Evolutionary conservation across 352 stramenopile genomes (phyloP).

Genomic region (Poterioochromonas sp.): DNA sequence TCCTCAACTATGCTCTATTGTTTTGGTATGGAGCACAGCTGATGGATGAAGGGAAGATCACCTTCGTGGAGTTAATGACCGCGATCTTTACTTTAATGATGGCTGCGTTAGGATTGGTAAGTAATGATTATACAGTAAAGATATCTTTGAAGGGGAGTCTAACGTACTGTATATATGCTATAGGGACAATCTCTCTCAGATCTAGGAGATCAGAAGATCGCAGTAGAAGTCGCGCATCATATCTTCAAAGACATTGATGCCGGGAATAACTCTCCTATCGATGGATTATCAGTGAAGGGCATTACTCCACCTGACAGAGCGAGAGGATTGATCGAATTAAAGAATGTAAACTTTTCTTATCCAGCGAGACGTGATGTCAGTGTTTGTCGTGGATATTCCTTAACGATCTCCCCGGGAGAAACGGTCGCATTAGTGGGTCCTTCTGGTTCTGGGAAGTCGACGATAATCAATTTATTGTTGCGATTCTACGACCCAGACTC

Average conservation of each 20-base stretch:
- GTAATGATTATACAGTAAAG: neutral
- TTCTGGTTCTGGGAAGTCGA: neutral
- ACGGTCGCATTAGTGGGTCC: neutral
- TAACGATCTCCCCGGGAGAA: neutral
- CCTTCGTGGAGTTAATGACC: neutral
- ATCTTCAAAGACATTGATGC: neutral
- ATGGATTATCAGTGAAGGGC: conserved; percentile 1
- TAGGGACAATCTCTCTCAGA: neutral
- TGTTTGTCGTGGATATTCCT: neutral
- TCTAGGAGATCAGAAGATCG: conserved; percentile 4
- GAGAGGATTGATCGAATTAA: conserved; percentile 42
- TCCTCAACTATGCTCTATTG: conserved; percentile 1
- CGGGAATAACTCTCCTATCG: neutral
- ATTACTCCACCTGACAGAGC: neutral
- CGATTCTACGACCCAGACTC: conserved; percentile 79
- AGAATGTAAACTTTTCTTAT: conserved; percentile 38
- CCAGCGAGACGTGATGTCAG: conserved; percentile 23
- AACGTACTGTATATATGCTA: no score
- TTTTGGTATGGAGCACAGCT: neutral
- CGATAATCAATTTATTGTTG: conserved; percentile 18
- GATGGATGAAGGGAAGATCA: neutral
- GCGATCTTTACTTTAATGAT: conserved; percentile 16
- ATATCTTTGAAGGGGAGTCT: no score
- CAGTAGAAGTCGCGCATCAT: neutral
- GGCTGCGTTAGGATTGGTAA: neutral